A percentile compares a stretch with the other conserved stretches of the same genome.
These are phyloP conservation scores for Gossypium raimondii DNA, from an alignment of 345 rosid species.

Conservation along the genomic window DNA sequence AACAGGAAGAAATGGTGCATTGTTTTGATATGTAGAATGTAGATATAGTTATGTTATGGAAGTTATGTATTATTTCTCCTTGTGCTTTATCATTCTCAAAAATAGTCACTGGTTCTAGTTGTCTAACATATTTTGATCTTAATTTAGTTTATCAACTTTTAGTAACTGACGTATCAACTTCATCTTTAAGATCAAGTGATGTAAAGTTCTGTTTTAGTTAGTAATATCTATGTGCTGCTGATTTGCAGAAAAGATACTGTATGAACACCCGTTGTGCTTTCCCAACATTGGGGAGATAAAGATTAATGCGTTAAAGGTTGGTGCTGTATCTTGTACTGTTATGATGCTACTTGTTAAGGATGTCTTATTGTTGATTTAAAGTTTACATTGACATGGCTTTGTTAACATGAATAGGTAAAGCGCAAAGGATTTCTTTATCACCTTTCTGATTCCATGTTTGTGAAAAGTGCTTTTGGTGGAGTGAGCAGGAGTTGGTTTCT, in stretches of 20 bases:
- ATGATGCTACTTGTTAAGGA: neutral
- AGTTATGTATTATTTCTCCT: neutral
- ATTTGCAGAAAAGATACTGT: conserved; percentile 41
- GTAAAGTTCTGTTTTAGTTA: neutral
- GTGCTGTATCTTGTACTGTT: neutral
- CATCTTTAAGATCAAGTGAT: neutral
- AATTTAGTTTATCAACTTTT: neutral
- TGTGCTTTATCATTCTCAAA: neutral
- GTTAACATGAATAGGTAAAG: conserved; percentile 34
- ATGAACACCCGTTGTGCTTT: conserved; percentile 45
- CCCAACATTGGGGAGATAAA: conserved; percentile 43
- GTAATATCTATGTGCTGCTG: conserved; percentile 12
- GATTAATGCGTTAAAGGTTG: conserved; percentile 51
- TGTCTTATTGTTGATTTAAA: neutral
- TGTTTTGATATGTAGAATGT: neutral
- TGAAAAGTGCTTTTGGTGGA: conserved; percentile 44
- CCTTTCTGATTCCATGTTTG: conserved; percentile 45
- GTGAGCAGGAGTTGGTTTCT: conserved; percentile 43
- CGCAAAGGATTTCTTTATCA: conserved; percentile 45
- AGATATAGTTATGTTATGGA: neutral
- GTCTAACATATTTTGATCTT: neutral
- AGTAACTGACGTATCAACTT: neutral
- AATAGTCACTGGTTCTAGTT: neutral
- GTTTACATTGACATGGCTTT: neutral
- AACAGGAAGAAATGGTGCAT: neutral